Evolutionary conservation across 2,329 filamentous ascomycete species (phyloP), one percentile per base, ranked within the genome.

Genomic region (Arthrocladium fulminans): DNA sequence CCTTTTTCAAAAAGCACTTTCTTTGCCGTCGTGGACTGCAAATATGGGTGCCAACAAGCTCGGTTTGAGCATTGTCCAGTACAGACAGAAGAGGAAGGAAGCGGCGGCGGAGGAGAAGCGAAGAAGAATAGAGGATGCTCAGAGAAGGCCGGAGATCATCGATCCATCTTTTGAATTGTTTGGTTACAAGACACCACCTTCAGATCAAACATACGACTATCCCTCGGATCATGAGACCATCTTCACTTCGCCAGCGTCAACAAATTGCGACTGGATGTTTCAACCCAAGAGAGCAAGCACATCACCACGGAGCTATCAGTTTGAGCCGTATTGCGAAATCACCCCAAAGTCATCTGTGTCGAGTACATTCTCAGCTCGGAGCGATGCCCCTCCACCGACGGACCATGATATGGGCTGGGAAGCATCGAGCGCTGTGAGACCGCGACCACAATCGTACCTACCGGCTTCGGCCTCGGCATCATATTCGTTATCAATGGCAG

Each of bases 291-390:
- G 43, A 24, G 20, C 30, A 37, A 45, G 29, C 27, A 45, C 29
- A 12, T 23, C 24, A 15, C 30, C 43, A 3, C 7, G 13, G 13
- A n/a, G 13, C 17, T 37, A 45, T 29, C 43, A 45, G 15, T 25
- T 45, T 20, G 29, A 45, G 19, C 43, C 43, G 3, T 45, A 35
- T 22, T 45, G 43, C 19, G 43, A 45, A 25, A 22, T 45, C 24
- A 45, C 43, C 13, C 43, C 43, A 13, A 45, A 45, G 20, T 45
- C 43, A 9, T 45, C 43, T 22, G 32, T 45, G 8, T 45, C 43
- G 22, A 45, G 43, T 22, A n/a, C n/a, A 13, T 37, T 37, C 20
- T 45, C 43, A n/a, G 41, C 41, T 44, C n/a, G n/a, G 2, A 30
- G 41, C 27, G 24, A 30, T 25, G 39, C 39, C 12, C 12, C 39